phyloP scores from a whole-genome alignment of 2,329 filamentous ascomycete genomes.

The Tolypocladium ophioglossoides region DNA sequence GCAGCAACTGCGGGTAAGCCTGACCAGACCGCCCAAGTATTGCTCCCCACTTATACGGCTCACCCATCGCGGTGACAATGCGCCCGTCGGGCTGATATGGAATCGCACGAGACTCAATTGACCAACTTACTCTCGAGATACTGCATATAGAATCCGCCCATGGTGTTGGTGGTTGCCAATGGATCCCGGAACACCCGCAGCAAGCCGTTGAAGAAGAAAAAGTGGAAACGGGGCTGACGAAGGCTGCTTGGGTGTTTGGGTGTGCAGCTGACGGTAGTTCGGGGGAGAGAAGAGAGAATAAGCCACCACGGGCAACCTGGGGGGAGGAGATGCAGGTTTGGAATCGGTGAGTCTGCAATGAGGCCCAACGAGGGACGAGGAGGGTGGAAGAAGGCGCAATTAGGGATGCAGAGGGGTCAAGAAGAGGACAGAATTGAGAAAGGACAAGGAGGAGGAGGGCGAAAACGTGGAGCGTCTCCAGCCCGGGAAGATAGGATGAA shows the following conservation, averaged over 20 bases:
- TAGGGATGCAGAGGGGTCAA: neutral
- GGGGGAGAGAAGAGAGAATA: neutral
- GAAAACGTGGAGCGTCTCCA: neutral
- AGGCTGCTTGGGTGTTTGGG: neutral
- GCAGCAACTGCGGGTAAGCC: neutral
- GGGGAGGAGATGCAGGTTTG: slow-evolving; percentile 1
- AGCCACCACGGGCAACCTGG: neutral
- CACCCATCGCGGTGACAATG: neutral
- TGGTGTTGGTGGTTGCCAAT: slow-evolving; percentile 27
- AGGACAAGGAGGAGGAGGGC: neutral
- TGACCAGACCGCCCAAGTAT: neutral
- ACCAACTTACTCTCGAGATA: slow-evolving; percentile 62
- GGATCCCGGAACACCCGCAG: slow-evolving; percentile 2
- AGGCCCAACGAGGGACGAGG: slow-evolving; percentile 34
- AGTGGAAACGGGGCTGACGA: slow-evolving; percentile 9
- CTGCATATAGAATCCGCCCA: slow-evolving; percentile 61
- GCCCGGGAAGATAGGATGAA: neutral
- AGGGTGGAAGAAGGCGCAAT: slow-evolving; percentile 3
- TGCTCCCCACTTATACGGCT: neutral
- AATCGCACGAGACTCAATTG: slow-evolving; percentile 3
- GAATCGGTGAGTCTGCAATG: slow-evolving; percentile 34
- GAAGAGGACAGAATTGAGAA: neutral
- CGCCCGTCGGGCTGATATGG: neutral
- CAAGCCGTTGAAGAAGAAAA: slow-evolving; percentile 7
- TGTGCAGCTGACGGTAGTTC: neutral